Percentiles rank a stretch among this genome's conserved stretches.
phyloP scores from a whole-genome alignment of 129 eudicot species.

The Dittrichia graveolens region DNA sequence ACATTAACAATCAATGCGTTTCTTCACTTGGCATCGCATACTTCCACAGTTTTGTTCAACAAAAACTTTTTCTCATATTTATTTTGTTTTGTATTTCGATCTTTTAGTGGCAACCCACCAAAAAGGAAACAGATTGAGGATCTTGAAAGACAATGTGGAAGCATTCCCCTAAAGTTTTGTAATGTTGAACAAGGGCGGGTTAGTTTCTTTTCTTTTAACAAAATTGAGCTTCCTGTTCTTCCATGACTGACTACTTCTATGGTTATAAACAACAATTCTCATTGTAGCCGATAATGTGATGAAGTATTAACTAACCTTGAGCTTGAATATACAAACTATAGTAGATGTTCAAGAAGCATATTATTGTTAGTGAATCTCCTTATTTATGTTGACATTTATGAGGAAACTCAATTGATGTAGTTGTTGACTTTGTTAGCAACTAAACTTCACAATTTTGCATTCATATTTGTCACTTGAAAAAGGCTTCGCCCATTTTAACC shows the following conservation, averaged over 20 bases:
- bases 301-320: no score
- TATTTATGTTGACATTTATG: neutral
- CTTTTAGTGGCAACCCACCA: conserved; percentile 57
- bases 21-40: conserved; percentile 7
- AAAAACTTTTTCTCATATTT: neutral
- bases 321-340: neutral
- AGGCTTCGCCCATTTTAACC: no score
- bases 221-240: conserved; percentile 67
- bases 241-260: conserved; percentile 41
- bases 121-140: conserved; percentile 44
- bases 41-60: neutral
- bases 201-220: conserved; percentile 65
- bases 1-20: neutral
- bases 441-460: no score
- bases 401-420: neutral
- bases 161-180: conserved; percentile 54
- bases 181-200: conserved; percentile 82
- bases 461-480: no score
- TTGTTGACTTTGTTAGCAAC: neutral
- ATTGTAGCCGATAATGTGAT: neutral
- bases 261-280: neutral
- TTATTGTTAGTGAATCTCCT: neutral
- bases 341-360: neutral
- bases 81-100: neutral
- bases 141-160: conserved; percentile 50